Evolutionary conservation across 352 stramenopile species (phyloP), one percentile per base, ranked within the genome.

Genomic region (Pythium insidiosum): DNA sequence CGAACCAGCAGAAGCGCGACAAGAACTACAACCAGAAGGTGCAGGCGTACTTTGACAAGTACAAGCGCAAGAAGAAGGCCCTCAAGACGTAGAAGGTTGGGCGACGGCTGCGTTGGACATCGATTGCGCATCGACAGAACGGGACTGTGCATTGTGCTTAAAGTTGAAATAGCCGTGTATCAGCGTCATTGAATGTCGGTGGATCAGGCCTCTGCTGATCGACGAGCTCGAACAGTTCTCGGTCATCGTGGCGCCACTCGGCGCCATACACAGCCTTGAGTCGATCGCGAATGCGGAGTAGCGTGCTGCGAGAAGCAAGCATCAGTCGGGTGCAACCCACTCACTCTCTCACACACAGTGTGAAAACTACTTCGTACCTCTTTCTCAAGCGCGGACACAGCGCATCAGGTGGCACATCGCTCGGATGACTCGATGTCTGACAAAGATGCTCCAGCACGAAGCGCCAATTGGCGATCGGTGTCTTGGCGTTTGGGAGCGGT

Each of bases 1-100:
- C 97, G 22, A 97, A 95, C 53, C 95, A 99, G 66, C 90, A 99
- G 64, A 98, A 97, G 68, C 84, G 90, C 50, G 93, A 98, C 73
- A 98, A 98, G 63, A 97, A 97, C 63, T 99, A 99, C 73, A 88
- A 94, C 50, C 68, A 88, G 36, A 86, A 97, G 50, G 91, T 97
- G 40, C 95, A 99, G 66, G 86, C 81, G 34, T 95, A 97, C 64
- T 95, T 88, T 56, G 94, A 99, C 66, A 98, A 98, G 74, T 96
- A 95, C 66, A 95, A 96, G 66, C 78, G 77, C 53, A 96, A 96
- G 70, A 97, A 96, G 74, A 97, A 97, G 84, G 75, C 80, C n/a
- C 66, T 93, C 35, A 93, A 93, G 65, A 93, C 80, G 15, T 93
- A 85, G 58, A 33, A n/a, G n/a, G n/a, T n/a, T n/a, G n/a, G n/a